phyloP scores from a whole-genome alignment of 345 rosid species.

The Arabidopsis suecica region DNA sequence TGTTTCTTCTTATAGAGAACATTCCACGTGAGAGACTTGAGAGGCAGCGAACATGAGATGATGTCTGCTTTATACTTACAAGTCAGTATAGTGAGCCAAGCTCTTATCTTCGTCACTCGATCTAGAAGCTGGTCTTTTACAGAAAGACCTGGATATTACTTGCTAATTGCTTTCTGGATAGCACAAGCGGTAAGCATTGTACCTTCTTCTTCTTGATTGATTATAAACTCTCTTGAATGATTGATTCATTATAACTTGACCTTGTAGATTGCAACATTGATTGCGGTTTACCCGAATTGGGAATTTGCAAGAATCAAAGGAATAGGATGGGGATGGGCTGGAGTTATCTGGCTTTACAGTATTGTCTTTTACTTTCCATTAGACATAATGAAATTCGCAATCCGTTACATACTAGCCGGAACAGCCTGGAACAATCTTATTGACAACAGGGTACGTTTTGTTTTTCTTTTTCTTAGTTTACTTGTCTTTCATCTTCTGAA shows the following conservation, averaged over 20 bases:
- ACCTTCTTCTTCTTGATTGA: background rate
- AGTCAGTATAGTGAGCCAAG: conserved; percentile 98
- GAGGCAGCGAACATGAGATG: conserved; percentile 53
- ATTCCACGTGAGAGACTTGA: conserved; percentile 62
- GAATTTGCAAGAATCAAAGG: conserved; percentile 81
- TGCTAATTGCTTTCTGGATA: conserved; percentile 59
- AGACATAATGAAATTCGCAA: conserved; percentile 74
- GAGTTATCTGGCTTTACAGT: conserved; percentile 83
- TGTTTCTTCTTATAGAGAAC: conserved; percentile 53
- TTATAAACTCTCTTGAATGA: background rate
- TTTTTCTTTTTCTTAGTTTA: background rate
- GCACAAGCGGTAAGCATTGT: conserved; percentile 70
- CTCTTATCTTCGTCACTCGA: conserved; percentile 88
- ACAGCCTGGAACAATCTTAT: conserved; percentile 80
- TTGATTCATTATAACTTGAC: conserved; percentile 5
- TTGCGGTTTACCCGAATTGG: conserved; percentile 80
- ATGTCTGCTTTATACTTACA: conserved; percentile 91
- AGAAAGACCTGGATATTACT: conserved; percentile 78
- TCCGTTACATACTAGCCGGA: conserved; percentile 80
- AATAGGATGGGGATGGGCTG: conserved; percentile 96
- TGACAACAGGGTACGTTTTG: conserved; percentile 69
- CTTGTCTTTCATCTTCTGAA: conserved; percentile 17
- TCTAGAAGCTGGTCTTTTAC: conserved; percentile 87
- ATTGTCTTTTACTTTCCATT: conserved; percentile 74
- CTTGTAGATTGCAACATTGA: conserved; percentile 66